A percentile compares a stretch with the other conserved stretches of the same genome.
These are phyloP conservation scores for Lasiosphaeria hispida DNA, from an alignment of 495 filamentous ascomycete species.

Conservation along the genomic window DNA sequence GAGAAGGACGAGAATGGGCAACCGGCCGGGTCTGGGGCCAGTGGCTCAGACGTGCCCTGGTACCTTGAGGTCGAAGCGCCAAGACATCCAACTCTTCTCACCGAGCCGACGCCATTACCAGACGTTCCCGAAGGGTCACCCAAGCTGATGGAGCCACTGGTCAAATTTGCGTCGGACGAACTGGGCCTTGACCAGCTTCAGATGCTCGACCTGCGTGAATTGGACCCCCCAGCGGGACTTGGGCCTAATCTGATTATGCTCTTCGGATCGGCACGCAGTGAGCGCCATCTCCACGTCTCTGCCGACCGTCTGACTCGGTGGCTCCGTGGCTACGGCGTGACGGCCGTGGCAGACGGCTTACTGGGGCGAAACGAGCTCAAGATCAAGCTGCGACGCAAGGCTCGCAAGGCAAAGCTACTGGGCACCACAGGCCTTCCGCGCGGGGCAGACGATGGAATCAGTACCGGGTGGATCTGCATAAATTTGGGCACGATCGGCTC, in stretches of 20 bases:
- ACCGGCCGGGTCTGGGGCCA: not conserved
- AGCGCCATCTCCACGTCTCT: conserved; percentile 90
- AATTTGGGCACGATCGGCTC: conserved; percentile 71
- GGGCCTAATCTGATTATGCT: conserved; percentile 90
- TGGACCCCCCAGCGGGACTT: conserved; percentile 83
- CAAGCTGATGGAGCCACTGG: conserved; percentile 63
- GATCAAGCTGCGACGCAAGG: conserved; percentile 74
- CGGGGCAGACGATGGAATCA: conserved; percentile 71
- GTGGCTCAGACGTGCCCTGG: conserved; percentile 59
- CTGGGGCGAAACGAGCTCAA: conserved; percentile 90
- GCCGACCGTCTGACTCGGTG: conserved; percentile 86
- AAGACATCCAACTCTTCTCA: conserved; percentile 49
- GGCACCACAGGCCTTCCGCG: conserved; percentile 50
- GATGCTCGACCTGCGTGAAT: conserved; percentile 74
- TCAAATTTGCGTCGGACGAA: conserved; percentile 77
- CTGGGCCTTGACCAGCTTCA: conserved; percentile 76
- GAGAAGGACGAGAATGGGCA: conserved; percentile 1
- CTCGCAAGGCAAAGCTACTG: conserved; percentile 73
- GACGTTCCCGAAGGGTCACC: conserved; percentile 73
- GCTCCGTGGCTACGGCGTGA: conserved; percentile 70
- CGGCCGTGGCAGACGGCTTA: conserved; percentile 79
- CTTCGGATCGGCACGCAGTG: conserved; percentile 86
- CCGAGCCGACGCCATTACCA: conserved; percentile 66
- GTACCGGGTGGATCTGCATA: conserved; percentile 94
- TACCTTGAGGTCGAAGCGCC: conserved; percentile 74